Evolutionary conservation across 2,329 filamentous ascomycete species (phyloP).

Genomic region (Hypoxylon sp.): DNA sequence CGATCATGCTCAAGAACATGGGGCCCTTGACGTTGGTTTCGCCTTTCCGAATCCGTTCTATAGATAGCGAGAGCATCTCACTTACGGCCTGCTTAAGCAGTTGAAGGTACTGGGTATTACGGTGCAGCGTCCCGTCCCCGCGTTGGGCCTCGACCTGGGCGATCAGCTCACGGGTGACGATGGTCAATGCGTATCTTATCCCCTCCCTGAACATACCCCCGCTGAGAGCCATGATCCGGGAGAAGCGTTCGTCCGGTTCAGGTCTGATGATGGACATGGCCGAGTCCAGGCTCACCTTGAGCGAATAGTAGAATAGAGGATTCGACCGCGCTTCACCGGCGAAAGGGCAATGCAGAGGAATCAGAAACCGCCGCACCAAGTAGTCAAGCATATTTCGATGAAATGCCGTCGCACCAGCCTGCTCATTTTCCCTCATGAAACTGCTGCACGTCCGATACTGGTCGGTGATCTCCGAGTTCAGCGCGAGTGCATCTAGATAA

Average conservation of each 20-base stretch:
- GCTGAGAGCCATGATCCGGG: slow-evolving; percentile 53
- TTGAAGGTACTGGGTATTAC: slow-evolving; percentile 47
- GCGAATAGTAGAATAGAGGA: slow-evolving; percentile 63
- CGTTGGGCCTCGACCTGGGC: slow-evolving; percentile 48
- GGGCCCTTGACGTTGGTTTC: slow-evolving; percentile 61
- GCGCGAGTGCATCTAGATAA: slow-evolving; percentile 53
- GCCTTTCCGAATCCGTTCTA: slow-evolving; percentile 53
- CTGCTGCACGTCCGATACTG: slow-evolving; percentile 43
- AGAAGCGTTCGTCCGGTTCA: slow-evolving; percentile 54
- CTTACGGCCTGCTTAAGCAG: slow-evolving; percentile 51
- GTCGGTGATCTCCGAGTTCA: slow-evolving; percentile 53
- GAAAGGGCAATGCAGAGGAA: slow-evolving; percentile 66
- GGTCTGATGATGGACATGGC: slow-evolving; percentile 55
- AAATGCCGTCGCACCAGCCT: slow-evolving; percentile 51
- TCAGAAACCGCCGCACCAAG: slow-evolving; percentile 65
- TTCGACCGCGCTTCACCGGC: slow-evolving; percentile 57
- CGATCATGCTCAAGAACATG: slow-evolving; percentile 56
- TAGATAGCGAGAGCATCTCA: slow-evolving; percentile 48
- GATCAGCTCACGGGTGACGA: slow-evolving; percentile 56
- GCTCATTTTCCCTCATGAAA: slow-evolving; percentile 42
- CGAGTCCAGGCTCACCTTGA: slow-evolving; percentile 61
- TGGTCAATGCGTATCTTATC: slow-evolving; percentile 51
- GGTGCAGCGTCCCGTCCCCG: slow-evolving; percentile 49
- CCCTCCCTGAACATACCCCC: slow-evolving; percentile 59
- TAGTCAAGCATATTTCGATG: slow-evolving; percentile 64